Conservation (phyloP, 192 early-diverging fungal genomes). For the Coemansia javaensis region DNA sequence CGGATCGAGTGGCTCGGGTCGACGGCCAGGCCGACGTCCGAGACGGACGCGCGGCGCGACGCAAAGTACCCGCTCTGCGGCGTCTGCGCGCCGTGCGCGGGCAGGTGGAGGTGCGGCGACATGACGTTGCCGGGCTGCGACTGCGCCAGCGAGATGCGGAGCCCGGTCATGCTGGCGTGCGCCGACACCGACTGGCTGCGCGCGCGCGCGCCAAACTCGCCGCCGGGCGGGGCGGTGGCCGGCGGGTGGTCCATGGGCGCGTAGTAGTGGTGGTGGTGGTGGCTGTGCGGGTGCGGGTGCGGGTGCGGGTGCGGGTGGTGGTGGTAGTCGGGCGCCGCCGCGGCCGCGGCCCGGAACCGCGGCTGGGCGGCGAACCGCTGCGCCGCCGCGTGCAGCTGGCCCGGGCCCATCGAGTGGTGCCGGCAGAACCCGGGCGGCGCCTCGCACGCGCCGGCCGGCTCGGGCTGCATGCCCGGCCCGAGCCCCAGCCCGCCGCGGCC, state of each 20-base stretch:
- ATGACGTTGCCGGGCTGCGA: constrained; percentile 34
- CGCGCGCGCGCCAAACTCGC: constrained; percentile 6
- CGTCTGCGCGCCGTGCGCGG: constrained; percentile 2
- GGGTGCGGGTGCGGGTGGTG: not conserved
- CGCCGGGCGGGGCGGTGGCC: too few relatives aligned
- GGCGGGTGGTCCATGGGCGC: too few relatives aligned
- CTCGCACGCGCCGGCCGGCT: too few relatives aligned
- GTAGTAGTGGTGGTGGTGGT: not conserved
- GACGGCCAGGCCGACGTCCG: constrained; percentile 35
- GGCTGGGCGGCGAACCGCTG: not conserved
- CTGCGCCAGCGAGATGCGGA: constrained; percentile 34
- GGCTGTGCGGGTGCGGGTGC: constrained; percentile 10
- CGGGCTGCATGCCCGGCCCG: too few relatives aligned
- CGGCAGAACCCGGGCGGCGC: too few relatives aligned
- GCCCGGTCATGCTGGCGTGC: constrained; percentile 21
- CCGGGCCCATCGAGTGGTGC: too few relatives aligned
- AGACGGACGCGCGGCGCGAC: constrained; percentile 40
- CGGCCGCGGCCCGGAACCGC: too few relatives aligned
- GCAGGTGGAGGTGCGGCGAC: constrained; percentile 21
- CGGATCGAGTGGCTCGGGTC: constrained; percentile 45
- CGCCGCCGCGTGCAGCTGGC: not conserved
- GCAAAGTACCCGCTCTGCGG: constrained; percentile 45
- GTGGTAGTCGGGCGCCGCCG: constrained; percentile 14
- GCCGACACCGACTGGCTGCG: constrained; percentile 34
- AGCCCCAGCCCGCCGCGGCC: too few relatives aligned